A percentile compares a stretch with the other conserved stretches of the same genome.
phyloP scores from a whole-genome alignment of 129 eudicot genomes.

The Lactuca sativa region DNA sequence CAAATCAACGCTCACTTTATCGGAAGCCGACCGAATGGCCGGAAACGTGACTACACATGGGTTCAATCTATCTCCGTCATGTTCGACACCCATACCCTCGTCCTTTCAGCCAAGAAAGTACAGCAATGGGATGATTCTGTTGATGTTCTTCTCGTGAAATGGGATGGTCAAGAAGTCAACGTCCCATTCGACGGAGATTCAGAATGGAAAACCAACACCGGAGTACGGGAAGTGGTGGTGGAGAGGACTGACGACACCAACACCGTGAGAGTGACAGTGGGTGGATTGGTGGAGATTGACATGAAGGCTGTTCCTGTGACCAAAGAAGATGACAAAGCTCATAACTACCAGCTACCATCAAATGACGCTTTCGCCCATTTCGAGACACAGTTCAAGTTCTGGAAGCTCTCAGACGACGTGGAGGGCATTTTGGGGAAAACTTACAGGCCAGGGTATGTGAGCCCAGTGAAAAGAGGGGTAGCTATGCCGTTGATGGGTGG shows the following conservation, averaged over 20 bases:
- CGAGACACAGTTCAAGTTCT: constrained; percentile 57
- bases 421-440: constrained; percentile 70
- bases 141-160: constrained; percentile 52
- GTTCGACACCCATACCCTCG: constrained; percentile 54
- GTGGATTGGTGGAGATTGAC: constrained; percentile 45
- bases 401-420: constrained; percentile 37
- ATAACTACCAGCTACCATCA: constrained; percentile 58
- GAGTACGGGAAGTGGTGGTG: constrained; percentile 35
- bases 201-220: constrained; percentile 42
- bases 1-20: constrained; percentile 69
- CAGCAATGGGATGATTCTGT: constrained; percentile 47
- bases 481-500: constrained; percentile 73
- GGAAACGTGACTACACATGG: constrained; percentile 73
- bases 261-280: constrained; percentile 33
- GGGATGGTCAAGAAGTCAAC: constrained; percentile 38
- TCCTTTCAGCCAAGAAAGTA: constrained; percentile 48
- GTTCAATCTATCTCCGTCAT: constrained; percentile 55
- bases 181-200: constrained; percentile 55
- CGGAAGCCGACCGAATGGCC: constrained; percentile 53
- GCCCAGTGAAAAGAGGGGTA: constrained; percentile 52
- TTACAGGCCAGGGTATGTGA: constrained; percentile 45
- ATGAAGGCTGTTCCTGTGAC: constrained; percentile 51
- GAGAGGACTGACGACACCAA: constrained; percentile 67
- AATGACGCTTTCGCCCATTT: constrained; percentile 63
- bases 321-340: constrained; percentile 54